phyloP scores from a whole-genome alignment of 768 basidiomycete genomes.

The Hypsizygus marmoreus region DNA sequence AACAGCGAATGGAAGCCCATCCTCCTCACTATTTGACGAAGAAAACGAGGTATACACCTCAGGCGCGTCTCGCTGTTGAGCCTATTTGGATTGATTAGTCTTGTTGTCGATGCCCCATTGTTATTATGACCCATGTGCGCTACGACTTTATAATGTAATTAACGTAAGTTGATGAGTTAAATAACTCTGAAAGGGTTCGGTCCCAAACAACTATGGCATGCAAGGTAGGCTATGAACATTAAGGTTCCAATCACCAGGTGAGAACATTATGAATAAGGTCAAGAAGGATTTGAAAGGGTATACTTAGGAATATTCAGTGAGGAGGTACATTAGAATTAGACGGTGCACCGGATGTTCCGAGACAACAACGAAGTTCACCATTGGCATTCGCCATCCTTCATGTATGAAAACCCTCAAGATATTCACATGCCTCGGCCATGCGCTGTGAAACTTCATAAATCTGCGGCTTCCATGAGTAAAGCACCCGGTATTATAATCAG shows the following conservation, averaged over 20 bases:
- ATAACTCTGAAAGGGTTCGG: no score
- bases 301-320: no score
- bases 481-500: neutral
- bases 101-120: neutral
- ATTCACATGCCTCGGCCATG: constrained; percentile 31
- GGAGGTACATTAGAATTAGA: no score
- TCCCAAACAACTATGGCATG: no score
- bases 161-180: neutral
- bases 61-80: constrained; percentile 28
- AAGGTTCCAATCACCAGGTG: no score
- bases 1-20: constrained; percentile 53
- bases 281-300: no score
- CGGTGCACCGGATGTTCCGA: no score
- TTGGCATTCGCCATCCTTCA: neutral
- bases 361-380: no score
- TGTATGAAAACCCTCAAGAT: no score
- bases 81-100: constrained; percentile 38
- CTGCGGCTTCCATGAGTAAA: constrained; percentile 18
- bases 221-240: no score
- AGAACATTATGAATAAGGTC: no score
- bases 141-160: neutral
- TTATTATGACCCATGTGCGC: neutral
- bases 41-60: constrained; percentile 26
- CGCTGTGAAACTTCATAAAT: constrained; percentile 29
- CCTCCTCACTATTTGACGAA: constrained; percentile 21